These are phyloP conservation scores for Zymoseptoria passerinii DNA, from an alignment of 2,329 filamentous ascomycete genomes.

Conservation along the genomic window DNA sequence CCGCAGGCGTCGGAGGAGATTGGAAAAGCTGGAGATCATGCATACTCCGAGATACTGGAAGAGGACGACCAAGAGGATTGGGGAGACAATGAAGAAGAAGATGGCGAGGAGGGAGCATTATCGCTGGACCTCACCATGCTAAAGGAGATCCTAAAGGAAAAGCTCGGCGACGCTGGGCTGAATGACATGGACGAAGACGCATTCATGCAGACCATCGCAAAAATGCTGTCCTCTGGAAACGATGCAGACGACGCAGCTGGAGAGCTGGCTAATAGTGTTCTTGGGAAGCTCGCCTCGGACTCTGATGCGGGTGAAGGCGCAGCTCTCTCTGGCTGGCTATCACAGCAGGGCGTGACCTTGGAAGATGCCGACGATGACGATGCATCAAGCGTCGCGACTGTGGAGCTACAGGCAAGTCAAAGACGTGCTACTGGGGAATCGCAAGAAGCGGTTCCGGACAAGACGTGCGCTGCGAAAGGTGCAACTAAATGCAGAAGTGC, in stretches of 20 bases:
- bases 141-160: slow-evolving; percentile 25
- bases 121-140: slow-evolving; percentile 34
- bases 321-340: slow-evolving; percentile 27
- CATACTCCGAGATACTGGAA: slow-evolving; percentile 11
- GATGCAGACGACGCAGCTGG: slow-evolving; percentile 36
- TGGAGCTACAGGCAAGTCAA: slow-evolving; percentile 25
- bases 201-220: slow-evolving; percentile 36
- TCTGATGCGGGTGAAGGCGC: slow-evolving; percentile 15
- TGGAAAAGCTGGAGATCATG: slow-evolving; percentile 6
- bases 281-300: slow-evolving; percentile 27
- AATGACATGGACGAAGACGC: slow-evolving; percentile 36
- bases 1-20: slow-evolving; percentile 5
- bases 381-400: slow-evolving; percentile 21
- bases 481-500: neutral
- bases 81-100: slow-evolving; percentile 16
- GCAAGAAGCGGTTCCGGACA: slow-evolving; percentile 3
- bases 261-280: slow-evolving; percentile 36
- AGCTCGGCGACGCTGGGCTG: slow-evolving; percentile 25
- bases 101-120: slow-evolving; percentile 8
- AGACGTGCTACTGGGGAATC: slow-evolving; percentile 4
- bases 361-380: slow-evolving; percentile 26
- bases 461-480: slow-evolving; percentile 9
- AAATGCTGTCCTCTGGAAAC: slow-evolving; percentile 37
- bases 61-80: slow-evolving; percentile 14
- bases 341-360: slow-evolving; percentile 26